Percentiles rank a stretch among this genome's conserved stretches.
Evolutionary conservation across 441 rosid genomes (phyloP).

Genomic region (Adansonia grandidieri): DNA sequence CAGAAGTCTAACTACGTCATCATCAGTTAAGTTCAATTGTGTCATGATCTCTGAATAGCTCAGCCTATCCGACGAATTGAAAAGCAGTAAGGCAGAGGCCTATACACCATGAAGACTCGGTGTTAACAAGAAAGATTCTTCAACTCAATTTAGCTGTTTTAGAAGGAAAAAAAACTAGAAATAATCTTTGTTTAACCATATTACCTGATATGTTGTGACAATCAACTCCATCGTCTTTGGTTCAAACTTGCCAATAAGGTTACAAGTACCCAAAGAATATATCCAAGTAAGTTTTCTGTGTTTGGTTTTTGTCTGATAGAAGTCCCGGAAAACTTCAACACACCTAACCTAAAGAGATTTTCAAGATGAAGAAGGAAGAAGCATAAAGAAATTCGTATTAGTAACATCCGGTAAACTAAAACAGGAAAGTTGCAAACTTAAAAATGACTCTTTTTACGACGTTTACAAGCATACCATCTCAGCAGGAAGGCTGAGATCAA

Average conservation of each 20-base stretch:
- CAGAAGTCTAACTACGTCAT: constrained; percentile 43
- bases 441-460: neutral
- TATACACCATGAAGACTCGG: constrained; percentile 9
- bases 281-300: constrained; percentile 51
- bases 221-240: constrained; percentile 51
- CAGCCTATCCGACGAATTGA: constrained; percentile 43
- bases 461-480: constrained; percentile 45
- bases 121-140: neutral
- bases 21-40: constrained; percentile 42
- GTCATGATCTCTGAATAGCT: constrained; percentile 48
- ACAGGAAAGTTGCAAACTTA: neutral
- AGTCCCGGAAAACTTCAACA: constrained; percentile 54
- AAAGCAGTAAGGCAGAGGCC: constrained; percentile 46
- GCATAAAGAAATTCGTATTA: neutral
- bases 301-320: constrained; percentile 54
- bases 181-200: neutral
- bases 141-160: neutral
- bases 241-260: constrained; percentile 53
- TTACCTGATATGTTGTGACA: constrained; percentile 57
- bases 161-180: neutral
- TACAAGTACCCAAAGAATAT: constrained; percentile 56
- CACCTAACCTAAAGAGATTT: constrained; percentile 41
- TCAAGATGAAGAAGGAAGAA: neutral
- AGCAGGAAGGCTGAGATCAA: constrained; percentile 53
- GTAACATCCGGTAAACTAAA: neutral